Percentiles rank a stretch among this genome's conserved stretches.
Evolutionary conservation across 768 basidiomycete species (phyloP).

Genomic region (Rhizopogon sp.): DNA sequence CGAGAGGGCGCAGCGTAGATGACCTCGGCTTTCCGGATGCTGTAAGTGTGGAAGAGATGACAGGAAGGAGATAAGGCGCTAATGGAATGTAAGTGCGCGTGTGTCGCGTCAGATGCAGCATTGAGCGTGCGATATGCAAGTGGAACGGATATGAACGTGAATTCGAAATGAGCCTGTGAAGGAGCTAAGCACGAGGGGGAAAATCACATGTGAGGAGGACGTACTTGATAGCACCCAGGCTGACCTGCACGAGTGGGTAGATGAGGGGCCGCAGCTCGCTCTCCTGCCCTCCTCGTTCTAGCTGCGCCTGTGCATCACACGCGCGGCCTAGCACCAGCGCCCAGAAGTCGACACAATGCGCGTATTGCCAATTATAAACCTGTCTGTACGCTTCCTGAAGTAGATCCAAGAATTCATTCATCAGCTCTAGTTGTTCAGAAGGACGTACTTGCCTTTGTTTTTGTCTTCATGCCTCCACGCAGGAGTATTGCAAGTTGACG

Average conservation of each 20-base stretch:
- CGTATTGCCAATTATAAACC: conserved; percentile 99
- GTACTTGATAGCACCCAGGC: conserved; percentile 89
- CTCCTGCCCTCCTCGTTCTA: conserved; percentile 48
- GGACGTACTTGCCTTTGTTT: conserved; percentile 58
- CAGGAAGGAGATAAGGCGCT: conserved; percentile 80
- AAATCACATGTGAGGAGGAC: conserved; percentile 19
- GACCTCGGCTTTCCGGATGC: conserved; percentile 70
- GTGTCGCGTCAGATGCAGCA: conserved; percentile 79
- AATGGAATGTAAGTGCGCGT: conserved; percentile 86
- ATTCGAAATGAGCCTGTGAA: conserved; percentile 76
- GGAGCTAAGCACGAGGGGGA: neutral
- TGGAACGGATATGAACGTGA: conserved; percentile 93
- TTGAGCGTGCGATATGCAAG: conserved; percentile 84
- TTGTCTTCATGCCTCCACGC: conserved; percentile 85
- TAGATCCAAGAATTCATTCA: conserved; percentile 4
- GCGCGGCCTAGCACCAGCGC: conserved; percentile 79
- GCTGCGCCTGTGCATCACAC: conserved; percentile 57
- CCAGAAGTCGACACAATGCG: conserved; percentile 97
- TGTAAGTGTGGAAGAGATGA: conserved; percentile 71
- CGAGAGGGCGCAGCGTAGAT: conserved; percentile 82
- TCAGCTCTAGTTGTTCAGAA: neutral
- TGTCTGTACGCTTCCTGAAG: conserved; percentile 81
- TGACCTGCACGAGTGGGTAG: conserved; percentile 93
- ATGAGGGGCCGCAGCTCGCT: conserved; percentile 85
- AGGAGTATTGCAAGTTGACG: conserved; percentile 92